These are phyloP conservation scores for Plenodomus biglobosus DNA, from an alignment of 2,329 filamentous ascomycete species.

Conservation along the genomic window DNA sequence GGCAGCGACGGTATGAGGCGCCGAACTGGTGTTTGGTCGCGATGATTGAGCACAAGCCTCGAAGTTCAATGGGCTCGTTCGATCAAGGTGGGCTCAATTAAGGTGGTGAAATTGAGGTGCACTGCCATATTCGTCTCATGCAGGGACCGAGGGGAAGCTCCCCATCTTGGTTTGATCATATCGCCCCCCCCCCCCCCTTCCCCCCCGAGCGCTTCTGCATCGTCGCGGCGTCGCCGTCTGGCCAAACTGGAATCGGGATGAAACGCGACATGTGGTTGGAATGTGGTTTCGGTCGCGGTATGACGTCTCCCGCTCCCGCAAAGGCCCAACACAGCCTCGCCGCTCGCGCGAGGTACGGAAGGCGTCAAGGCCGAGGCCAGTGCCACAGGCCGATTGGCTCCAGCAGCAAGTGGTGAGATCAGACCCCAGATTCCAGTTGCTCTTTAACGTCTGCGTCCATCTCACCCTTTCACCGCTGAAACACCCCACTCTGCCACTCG, in stretches of 20 bases:
- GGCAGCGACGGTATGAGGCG: slow-evolving; percentile 13
- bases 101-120: slow-evolving; percentile 22
- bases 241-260: neutral
- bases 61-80: no score
- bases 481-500: slow-evolving; percentile 19
- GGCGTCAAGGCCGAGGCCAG: slow-evolving; percentile 9
- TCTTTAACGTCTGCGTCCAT: slow-evolving; percentile 15
- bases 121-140: slow-evolving; percentile 23
- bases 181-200: no score
- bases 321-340: slow-evolving; percentile 2
- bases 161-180: slow-evolving; percentile 15
- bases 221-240: no score
- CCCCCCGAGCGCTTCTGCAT: neutral
- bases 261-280: neutral
- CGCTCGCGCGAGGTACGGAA: slow-evolving; percentile 15
- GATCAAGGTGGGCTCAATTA: slow-evolving; percentile 17
- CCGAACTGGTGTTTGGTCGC: slow-evolving; percentile 7
- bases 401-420: slow-evolving; percentile 22
- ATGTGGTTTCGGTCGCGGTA: neutral
- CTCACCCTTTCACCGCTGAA: slow-evolving; percentile 18
- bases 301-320: slow-evolving; percentile 5
- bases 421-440: slow-evolving; percentile 9
- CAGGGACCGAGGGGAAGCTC: slow-evolving; percentile 25
- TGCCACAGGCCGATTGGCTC: slow-evolving; percentile 21
- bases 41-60: slow-evolving; percentile 16